Base-by-base conservation (phyloP, 805 yeast genomes). In the Starmerella khaoyaiensis region DNA sequence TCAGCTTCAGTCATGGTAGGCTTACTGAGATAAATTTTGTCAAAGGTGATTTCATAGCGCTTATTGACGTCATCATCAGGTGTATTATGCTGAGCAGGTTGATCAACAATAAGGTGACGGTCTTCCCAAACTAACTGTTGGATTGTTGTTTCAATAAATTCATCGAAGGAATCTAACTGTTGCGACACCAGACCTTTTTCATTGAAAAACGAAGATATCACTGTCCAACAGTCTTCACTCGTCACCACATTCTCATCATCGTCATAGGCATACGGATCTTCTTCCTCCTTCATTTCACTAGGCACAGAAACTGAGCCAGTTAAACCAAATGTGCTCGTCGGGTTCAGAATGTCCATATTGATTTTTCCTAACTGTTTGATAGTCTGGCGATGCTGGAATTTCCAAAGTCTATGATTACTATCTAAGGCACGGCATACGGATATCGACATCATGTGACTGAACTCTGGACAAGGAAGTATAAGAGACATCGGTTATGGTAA, bases 1-100 rank as follows among this genome's bases (percentile, higher is more conserved):
- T 90, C 99, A 14, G 97, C 94, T 65, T 90, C 99, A 16, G 97
- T 93, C 72, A 90, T 94, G 33, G 94, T 83, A 31, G 99, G 99
- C 54, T 86, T 80, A 19, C 97, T 84, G 49, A 90, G 75, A 61
- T 80, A 90, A 53, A 93, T 90, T 59, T 87, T 93, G 48, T 98
- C 99, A 62, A 90, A 90, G n/a, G 86, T 76, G 57, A 90, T 90
- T 61, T 87, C 96, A 54, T 84, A 93, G 48, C 96, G 74, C 63
- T 84, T 78, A 61, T 81, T 84, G 51, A 82, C 74, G 57, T 83
- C 79, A 58, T 90, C 98, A 40, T 74, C 71, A 51, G 86, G 94
- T 25, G 86, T 75, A 3, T 93, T 77, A 57, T 90, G 97, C 62
- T 93, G 98, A 11, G 98, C 98, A 7, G 96, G 93, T 63, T 90